Conservation (phyloP, 2,329 filamentous ascomycete genomes). For the Aspergillus flavus region DNA sequence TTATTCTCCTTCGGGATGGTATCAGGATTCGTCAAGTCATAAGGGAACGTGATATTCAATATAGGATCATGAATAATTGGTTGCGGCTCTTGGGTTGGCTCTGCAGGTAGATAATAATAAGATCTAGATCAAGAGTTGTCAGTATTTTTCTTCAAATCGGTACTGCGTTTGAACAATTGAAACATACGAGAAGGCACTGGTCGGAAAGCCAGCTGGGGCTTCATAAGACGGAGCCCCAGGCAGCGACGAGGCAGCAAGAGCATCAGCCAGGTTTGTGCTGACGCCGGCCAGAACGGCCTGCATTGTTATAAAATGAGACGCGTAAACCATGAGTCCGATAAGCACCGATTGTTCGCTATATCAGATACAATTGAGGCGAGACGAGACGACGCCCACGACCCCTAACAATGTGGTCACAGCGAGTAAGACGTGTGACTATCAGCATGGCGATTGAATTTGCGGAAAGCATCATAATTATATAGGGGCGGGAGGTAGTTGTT, state of each 20-base stretch:
- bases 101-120: conserved; percentile 50
- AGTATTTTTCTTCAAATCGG: neutral
- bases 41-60: conserved; percentile 56
- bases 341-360: neutral
- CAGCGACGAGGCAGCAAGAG: conserved; percentile 16
- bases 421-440: neutral
- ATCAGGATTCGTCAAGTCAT: conserved; percentile 58
- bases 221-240: conserved; percentile 27
- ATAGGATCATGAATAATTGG: conserved; percentile 57
- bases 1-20: conserved; percentile 52
- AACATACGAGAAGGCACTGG: conserved; percentile 50
- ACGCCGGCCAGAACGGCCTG: conserved; percentile 16
- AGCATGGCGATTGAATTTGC: neutral
- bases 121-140: conserved; percentile 20
- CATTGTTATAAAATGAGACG: conserved; percentile 6
- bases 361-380: neutral
- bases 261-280: conserved; percentile 4
- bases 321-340: neutral
- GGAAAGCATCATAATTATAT: neutral
- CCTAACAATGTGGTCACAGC: neutral
- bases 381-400: neutral
- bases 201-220: conserved; percentile 53
- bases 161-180: neutral
- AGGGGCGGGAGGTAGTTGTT: neutral
- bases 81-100: conserved; percentile 55